phyloP scores from a whole-genome alignment of 371 early-diverging fungal species.

The Zopfochytrium polystomum region DNA sequence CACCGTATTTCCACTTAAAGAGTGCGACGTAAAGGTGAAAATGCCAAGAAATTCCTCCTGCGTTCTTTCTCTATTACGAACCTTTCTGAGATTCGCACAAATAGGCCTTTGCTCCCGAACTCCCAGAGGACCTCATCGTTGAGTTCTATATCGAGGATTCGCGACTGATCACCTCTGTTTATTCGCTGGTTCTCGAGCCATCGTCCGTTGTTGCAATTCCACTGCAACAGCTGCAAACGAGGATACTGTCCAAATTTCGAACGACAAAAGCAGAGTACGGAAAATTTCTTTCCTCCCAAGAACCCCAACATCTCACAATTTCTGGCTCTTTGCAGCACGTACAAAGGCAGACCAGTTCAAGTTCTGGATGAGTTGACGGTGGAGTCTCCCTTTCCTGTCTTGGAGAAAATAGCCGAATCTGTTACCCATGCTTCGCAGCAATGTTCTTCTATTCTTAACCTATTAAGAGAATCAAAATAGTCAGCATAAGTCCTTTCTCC shows the following conservation, averaged over 20 bases:
- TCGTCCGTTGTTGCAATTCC: conserved; percentile 9
- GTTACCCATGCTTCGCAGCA: no score
- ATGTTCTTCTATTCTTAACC: no score
- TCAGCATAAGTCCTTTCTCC: no score
- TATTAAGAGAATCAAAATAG: no score
- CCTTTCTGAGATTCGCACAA: no score
- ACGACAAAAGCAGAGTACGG: conserved; percentile 32
- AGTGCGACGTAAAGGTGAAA: no score
- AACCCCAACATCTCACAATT: neutral
- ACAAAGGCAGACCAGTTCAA: conserved; percentile 39
- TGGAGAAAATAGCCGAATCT: no score
- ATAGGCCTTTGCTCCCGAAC: conserved; percentile 39
- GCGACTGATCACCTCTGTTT: conserved; percentile 24
- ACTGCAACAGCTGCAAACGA: conserved; percentile 40
- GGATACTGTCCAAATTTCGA: conserved; percentile 33
- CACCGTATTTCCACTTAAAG: no score
- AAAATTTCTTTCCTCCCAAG: neutral
- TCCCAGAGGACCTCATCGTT: conserved; percentile 41
- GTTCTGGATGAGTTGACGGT: conserved; percentile 36
- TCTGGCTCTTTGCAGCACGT: conserved; percentile 29
- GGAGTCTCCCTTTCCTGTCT: conserved; percentile 30
- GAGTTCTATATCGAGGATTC: conserved; percentile 31
- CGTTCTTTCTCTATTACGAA: no score
- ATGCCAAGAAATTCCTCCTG: no score
- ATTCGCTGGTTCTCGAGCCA: conserved; percentile 34